A percentile compares a stretch with the other conserved stretches of the same genome.
Evolutionary conservation across 805 yeast genomes (phyloP).

Genomic region (Monosporozyma servazzii): DNA sequence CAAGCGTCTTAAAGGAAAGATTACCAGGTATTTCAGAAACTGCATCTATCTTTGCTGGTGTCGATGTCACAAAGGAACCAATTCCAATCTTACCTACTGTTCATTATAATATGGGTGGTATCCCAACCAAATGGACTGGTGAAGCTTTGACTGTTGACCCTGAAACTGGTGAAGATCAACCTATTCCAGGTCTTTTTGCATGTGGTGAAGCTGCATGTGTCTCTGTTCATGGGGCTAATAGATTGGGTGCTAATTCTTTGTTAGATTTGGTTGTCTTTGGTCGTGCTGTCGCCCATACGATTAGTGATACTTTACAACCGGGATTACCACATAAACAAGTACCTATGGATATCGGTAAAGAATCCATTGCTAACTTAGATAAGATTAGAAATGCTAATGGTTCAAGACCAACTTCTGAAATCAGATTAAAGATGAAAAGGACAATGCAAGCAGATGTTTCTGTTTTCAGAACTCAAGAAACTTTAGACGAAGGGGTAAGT

Average conservation of each 20-base stretch:
- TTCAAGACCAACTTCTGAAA: slow-evolving; percentile 70
- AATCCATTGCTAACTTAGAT: slow-evolving; percentile 86
- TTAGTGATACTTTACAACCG: slow-evolving; percentile 76
- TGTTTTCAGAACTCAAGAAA: slow-evolving; percentile 89
- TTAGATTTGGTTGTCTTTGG: slow-evolving; percentile 96
- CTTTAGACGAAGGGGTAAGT: slow-evolving; percentile 84
- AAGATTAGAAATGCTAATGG: slow-evolving; percentile 80
- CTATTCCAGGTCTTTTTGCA: slow-evolving; percentile 88
- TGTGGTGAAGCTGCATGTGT: slow-evolving; percentile 99
- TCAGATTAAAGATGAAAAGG: slow-evolving; percentile 88
- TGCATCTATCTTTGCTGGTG: slow-evolving; percentile 97
- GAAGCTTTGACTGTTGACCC: slow-evolving; percentile 80
- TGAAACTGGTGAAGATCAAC: slow-evolving; percentile 74
- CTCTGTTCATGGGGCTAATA: slow-evolving; percentile 98
- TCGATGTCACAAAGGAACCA: slow-evolving; percentile 98
- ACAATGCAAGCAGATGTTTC: slow-evolving; percentile 96
- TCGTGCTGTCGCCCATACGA: slow-evolving; percentile 93
- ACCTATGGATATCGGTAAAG: slow-evolving; percentile 80
- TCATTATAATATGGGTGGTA: slow-evolving; percentile 99
- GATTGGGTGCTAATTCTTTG: slow-evolving; percentile 96
- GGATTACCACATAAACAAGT: slow-evolving; percentile 77
- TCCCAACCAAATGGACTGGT: slow-evolving; percentile 96
- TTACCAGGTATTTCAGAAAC: slow-evolving; percentile 99
- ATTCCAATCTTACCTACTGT: slow-evolving; percentile 97
- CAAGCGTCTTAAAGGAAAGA: slow-evolving; percentile 85